Evolutionary conservation across 345 rosid species (phyloP), one percentile per base, ranked within the genome.

Genomic region (Passiflora organensis): DNA sequence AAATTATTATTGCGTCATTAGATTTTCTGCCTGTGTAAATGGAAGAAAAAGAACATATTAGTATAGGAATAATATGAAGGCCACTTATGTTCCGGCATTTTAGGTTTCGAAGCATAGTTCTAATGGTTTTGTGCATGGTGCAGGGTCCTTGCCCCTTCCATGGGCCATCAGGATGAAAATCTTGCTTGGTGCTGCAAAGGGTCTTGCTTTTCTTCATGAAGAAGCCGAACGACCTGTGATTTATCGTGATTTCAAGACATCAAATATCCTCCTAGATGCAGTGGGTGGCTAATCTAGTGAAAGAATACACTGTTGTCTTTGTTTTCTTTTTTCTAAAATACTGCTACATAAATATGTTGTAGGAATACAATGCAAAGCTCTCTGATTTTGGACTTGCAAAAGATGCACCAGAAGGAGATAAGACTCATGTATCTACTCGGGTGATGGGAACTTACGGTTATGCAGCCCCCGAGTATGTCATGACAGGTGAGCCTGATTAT

Each of bases 191-290:
- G 81, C 78, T 42, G 81, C 78, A 0, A 68, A 66, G 61, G 81
- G 81, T 36, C 78, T 74, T 38, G 70, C 77, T 18, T 78, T 68
- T 68, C 77, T 78, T 62, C 82, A 78, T 5, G 79, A 71, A 59
- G 79, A 74, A 64, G 77, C 70, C 47, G 70, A 74, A 58, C 60
- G 60, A 28, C 82, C 82, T 32, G 76, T 77, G 55, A 77, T 77
- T 48, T 74, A 70, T 64, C 64, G 73, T 18, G 81, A 77, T 62
- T 77, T 77, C 42, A 77, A 77, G 47, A 68, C 78, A 28, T 73
- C 82, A 32, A 73, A 74, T 53, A 64, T 78, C 68, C 63, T 78
- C 12, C 58, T 78, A 39, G 82, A 78, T 63, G 68, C 43, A 53
- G 82, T 78, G n/a, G 1, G 75, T 65, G 64, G 42, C 57, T 23